These are phyloP conservation scores for Crithidia mellificae DNA, from an alignment of 208 protist genomes.

Conservation along the genomic window DNA sequence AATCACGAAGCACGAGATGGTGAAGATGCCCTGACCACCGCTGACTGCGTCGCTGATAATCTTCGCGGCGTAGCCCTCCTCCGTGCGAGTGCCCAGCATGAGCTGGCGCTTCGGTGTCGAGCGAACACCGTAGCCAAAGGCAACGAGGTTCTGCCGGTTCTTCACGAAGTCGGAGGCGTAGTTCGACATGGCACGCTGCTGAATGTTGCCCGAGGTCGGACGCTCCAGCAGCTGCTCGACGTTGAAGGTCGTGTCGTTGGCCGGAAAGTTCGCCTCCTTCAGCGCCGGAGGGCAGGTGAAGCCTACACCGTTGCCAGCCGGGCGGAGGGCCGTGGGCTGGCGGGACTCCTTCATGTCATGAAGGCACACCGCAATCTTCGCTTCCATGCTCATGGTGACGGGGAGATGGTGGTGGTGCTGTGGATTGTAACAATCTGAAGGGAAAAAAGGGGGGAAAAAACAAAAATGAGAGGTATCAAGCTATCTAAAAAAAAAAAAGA, in stretches of 20 bases:
- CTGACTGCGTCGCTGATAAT: conserved; percentile 68
- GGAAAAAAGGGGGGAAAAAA: conserved; percentile 8
- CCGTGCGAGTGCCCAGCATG: conserved; percentile 61
- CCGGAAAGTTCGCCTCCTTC: conserved; percentile 70
- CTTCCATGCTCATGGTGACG: conserved; percentile 79
- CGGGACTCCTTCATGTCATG: conserved; percentile 56
- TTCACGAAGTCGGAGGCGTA: conserved; percentile 56
- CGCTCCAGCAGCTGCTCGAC: conserved; percentile 59
- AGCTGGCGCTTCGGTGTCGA: conserved; percentile 84
- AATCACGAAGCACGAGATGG: conserved; percentile 76
- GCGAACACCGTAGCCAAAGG: conserved; percentile 84
- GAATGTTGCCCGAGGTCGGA: conserved; percentile 40
- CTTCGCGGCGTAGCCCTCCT: conserved; percentile 73
- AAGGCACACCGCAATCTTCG: conserved; percentile 65
- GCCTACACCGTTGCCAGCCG: conserved; percentile 49
- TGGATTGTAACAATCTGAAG: conserved; percentile 2
- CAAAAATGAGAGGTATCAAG: conserved; percentile 14
- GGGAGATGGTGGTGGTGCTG: too few relatives aligned
- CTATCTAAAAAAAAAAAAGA: background rate
- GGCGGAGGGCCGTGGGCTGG: conserved; percentile 42
- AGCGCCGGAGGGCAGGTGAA: conserved; percentile 65
- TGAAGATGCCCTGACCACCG: conserved; percentile 57
- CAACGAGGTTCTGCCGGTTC: conserved; percentile 78
- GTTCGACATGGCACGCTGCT: conserved; percentile 38
- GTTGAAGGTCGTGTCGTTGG: conserved; percentile 60